Evolutionary conservation across 1,284 basidiomycete genomes (phyloP), one percentile per base, ranked within the genome.

Genomic region (Calocybe gambosa): DNA sequence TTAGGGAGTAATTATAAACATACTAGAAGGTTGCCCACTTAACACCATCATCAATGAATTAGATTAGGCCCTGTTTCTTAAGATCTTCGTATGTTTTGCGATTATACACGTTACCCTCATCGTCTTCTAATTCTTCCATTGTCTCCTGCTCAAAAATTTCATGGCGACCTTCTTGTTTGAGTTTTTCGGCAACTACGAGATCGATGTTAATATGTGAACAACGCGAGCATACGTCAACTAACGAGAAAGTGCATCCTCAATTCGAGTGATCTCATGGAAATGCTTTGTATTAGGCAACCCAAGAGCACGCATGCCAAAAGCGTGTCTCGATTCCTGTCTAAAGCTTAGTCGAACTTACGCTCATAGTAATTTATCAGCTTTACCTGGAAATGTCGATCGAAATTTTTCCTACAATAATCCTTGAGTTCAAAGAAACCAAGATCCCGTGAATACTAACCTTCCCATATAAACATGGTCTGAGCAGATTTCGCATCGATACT

Each of bases 281-380:
- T 99, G 96, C 63, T 95, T 95, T 1, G 94, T 97, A 58, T 98
- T 99, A 1, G 96, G 96, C 53, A 99, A 71, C 13, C 96, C 96
- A 23, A 99, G 75, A 3, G 96, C 95, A 34, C 93, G 85, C 93
- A 99, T 97, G 23, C 95, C 96, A 57, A 98, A 99, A 1, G 95
- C 91, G 69, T 99, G 96, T 46, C 94, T 77, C 31, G 90, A 89
- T 73, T 99, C 96, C 77, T 91, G 67, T 51, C 57, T 62, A 53
- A 33, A 40, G 39, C 28, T 48, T 18, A 44, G 36, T 44, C 23
- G 18, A 20, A 20, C 13, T 8, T 10, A 5, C 18, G n/a, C 25
- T 29, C 2, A 37, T 12, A 35, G 9, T 5, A 37, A 16, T 18
- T 21, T 33, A 23, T 15, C 26, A 56, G 15, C n/a, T 61, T 40